A percentile compares a stretch with the other conserved stretches of the same genome.
phyloP scores from a whole-genome alignment of 2,329 filamentous ascomycete genomes.

The Herpomyces periplanetae region DNA sequence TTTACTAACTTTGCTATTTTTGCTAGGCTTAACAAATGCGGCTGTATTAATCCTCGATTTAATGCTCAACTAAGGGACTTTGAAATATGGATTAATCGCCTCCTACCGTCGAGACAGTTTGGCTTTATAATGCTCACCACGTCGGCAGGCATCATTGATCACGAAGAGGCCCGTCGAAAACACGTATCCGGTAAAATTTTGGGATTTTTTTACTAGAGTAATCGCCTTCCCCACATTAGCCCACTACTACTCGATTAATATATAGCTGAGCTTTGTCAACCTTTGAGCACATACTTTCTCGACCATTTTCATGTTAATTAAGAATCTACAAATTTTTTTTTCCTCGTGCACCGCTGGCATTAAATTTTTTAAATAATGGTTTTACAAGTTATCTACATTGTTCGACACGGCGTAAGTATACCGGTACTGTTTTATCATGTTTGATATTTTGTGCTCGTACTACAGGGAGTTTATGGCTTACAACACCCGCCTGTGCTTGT shows the following conservation, averaged over 20 bases:
- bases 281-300: too few relatives aligned
- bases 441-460: constrained; percentile 1
- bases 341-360: too few relatives aligned
- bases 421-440: constrained; percentile 1
- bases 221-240: too few relatives aligned
- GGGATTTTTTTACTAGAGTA: constrained; percentile 97
- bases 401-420: constrained; percentile 27
- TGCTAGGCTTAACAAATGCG: constrained; percentile 57
- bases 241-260: too few relatives aligned
- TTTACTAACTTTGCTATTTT: constrained; percentile 3
- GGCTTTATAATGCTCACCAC: constrained; percentile 97
- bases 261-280: too few relatives aligned
- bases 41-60: constrained; percentile 97
- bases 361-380: too few relatives aligned
- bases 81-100: constrained; percentile 99
- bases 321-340: too few relatives aligned
- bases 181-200: constrained; percentile 98
- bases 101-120: constrained; percentile 97
- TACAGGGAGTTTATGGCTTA: not conserved
- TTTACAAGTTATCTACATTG: constrained; percentile 29
- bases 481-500: not conserved
- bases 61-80: constrained; percentile 90
- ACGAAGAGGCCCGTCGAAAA: constrained; percentile 96
- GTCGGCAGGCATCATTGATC: constrained; percentile 98
- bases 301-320: too few relatives aligned